phyloP scores from a whole-genome alignment of 2,329 filamentous ascomycete genomes.

The Helotiales sp. region DNA sequence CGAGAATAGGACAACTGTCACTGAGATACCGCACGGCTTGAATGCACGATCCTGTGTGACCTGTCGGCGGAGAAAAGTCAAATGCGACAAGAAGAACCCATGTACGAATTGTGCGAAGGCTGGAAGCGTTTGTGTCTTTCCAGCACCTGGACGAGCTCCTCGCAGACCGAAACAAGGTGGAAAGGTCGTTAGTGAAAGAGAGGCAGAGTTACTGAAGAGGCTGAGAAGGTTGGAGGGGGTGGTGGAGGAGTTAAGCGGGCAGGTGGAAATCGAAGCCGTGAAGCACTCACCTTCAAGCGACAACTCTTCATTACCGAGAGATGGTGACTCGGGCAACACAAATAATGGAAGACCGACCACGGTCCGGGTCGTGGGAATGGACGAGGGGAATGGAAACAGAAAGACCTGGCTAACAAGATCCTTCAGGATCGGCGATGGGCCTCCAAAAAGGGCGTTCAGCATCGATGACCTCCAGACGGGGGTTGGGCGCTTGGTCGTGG shows the following conservation, averaged over 20 bases:
- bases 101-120: slow-evolving; percentile 77
- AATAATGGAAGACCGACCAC: slow-evolving; percentile 14
- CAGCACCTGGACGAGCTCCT: slow-evolving; percentile 66
- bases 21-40: slow-evolving; percentile 34
- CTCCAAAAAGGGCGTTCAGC: slow-evolving; percentile 33
- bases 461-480: slow-evolving; percentile 53
- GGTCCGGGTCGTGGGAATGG: slow-evolving; percentile 39
- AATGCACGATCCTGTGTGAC: slow-evolving; percentile 51
- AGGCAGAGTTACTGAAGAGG: slow-evolving; percentile 73
- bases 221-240: slow-evolving; percentile 76
- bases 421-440: slow-evolving; percentile 35
- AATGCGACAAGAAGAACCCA: slow-evolving; percentile 76
- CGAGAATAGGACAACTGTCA: slow-evolving; percentile 21
- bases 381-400: slow-evolving; percentile 36
- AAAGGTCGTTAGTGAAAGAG: slow-evolving; percentile 61
- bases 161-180: slow-evolving; percentile 66
- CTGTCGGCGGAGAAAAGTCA: slow-evolving; percentile 67
- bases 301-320: slow-evolving; percentile 28
- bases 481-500: slow-evolving; percentile 70
- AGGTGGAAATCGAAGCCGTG: slow-evolving; percentile 50
- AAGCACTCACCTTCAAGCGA: slow-evolving; percentile 39
- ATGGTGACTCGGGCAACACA: slow-evolving; percentile 30
- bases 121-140: slow-evolving; percentile 74
- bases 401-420: slow-evolving; percentile 35
- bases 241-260: slow-evolving; percentile 70